phyloP scores from a whole-genome alignment of 768 basidiomycete species.

The Boletus barrowsii region DNA sequence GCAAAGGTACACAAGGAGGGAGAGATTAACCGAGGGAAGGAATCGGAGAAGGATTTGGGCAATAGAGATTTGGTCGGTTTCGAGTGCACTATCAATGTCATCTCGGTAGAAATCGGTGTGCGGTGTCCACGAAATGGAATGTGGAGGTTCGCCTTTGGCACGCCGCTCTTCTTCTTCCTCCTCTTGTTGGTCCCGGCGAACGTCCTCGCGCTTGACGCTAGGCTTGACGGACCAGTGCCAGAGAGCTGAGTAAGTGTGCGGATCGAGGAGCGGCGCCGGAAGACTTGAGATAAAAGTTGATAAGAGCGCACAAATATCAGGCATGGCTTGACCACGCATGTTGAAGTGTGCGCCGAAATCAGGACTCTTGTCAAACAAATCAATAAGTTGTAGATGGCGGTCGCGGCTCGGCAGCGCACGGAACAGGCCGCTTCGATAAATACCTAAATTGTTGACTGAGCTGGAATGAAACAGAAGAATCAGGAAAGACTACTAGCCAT shows the following conservation, averaged over 20 bases:
- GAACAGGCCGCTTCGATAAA: conserved; percentile 42
- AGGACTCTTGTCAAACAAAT: conserved; percentile 35
- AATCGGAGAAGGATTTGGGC: conserved; percentile 52
- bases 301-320: conserved; percentile 45
- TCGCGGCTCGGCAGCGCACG: conserved; percentile 40
- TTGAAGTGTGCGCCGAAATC: conserved; percentile 21
- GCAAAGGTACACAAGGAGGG: conserved; percentile 43
- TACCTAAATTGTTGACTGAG: conserved; percentile 28
- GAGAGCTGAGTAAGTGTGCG: conserved; percentile 39
- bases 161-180: conserved; percentile 34
- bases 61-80: conserved; percentile 33
- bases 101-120: conserved; percentile 16
- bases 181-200: conserved; percentile 26
- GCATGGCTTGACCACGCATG: conserved; percentile 37
- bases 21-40: conserved; percentile 40
- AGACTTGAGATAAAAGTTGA: conserved; percentile 47
- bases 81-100: conserved; percentile 24
- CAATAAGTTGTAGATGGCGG: conserved; percentile 38
- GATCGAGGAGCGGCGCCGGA: conserved; percentile 44
- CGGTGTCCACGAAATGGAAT: conserved; percentile 5
- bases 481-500: conserved; percentile 26
- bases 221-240: conserved; percentile 45
- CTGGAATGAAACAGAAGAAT: not conserved
- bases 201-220: conserved; percentile 35
- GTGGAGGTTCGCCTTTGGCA: conserved; percentile 25